Conservation (phyloP, 2,329 filamentous ascomycete species). For the Cadophora gregata region DNA sequence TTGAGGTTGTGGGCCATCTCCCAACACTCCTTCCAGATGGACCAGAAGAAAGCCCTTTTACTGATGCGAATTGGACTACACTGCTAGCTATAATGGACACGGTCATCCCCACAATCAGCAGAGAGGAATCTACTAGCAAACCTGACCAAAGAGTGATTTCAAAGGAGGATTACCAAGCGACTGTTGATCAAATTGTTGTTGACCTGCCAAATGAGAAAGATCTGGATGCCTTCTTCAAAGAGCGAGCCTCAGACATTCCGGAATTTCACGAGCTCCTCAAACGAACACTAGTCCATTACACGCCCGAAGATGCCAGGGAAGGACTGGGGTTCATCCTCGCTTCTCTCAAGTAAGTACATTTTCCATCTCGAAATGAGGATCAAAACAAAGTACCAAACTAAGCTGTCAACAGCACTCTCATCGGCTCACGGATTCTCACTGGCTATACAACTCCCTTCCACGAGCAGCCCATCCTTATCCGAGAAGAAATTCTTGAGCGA, state of each 20-base stretch:
- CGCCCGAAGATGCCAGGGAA: conserved; percentile 39
- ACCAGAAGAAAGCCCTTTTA: conserved; percentile 48
- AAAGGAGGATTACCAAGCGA: conserved; percentile 55
- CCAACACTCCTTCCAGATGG: conserved; percentile 34
- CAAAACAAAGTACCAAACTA: not conserved
- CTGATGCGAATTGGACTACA: conserved; percentile 58
- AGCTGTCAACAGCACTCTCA: conserved; percentile 57
- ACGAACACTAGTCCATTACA: conserved; percentile 47
- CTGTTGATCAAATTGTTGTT: conserved; percentile 51
- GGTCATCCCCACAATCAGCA: conserved; percentile 65
- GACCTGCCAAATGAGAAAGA: conserved; percentile 49
- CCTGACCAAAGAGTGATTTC: conserved; percentile 46
- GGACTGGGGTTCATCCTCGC: conserved; percentile 39
- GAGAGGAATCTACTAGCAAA: conserved; percentile 38
- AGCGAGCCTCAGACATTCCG: conserved; percentile 57
- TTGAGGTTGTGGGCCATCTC: conserved; percentile 9
- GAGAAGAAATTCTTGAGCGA: conserved; percentile 65
- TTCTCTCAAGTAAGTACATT: conserved; percentile 39
- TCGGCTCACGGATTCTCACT: conserved; percentile 69
- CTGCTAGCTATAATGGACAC: conserved; percentile 62
- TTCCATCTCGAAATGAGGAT: not conserved
- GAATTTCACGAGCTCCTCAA: conserved; percentile 58
- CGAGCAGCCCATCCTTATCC: conserved; percentile 63
- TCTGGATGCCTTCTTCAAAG: conserved; percentile 58
- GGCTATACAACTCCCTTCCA: conserved; percentile 67